Evolutionary conservation across 2,329 filamentous ascomycete species (phyloP).

Genomic region (Nemania sp.): DNA sequence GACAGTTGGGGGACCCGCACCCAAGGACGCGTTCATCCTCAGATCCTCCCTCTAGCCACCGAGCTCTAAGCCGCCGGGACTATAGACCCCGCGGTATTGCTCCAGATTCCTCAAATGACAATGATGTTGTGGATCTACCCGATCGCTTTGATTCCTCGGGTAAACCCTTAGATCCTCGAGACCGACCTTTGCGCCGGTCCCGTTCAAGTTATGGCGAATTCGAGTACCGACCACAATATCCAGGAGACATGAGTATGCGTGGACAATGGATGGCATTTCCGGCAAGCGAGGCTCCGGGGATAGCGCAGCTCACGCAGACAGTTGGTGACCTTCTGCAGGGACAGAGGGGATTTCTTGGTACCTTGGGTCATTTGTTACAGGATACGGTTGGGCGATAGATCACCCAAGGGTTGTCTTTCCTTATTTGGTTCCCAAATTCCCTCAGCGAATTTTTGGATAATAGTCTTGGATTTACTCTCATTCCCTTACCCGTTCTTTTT

Average conservation of each 20-base stretch:
- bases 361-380: slow-evolving; percentile 34
- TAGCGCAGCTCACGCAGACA: slow-evolving; percentile 25
- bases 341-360: slow-evolving; percentile 33
- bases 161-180: slow-evolving; percentile 39
- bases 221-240: slow-evolving; percentile 36
- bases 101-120: slow-evolving; percentile 37
- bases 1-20: neutral
- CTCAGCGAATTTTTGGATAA: no score
- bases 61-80: slow-evolving; percentile 22
- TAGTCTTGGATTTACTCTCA: neutral
- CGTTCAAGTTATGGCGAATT: slow-evolving; percentile 32
- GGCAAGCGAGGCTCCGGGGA: slow-evolving; percentile 11
- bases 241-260: slow-evolving; percentile 26
- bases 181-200: slow-evolving; percentile 16
- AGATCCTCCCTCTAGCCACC: slow-evolving; percentile 42
- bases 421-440: neutral
- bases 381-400: slow-evolving; percentile 17
- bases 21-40: slow-evolving; percentile 43
- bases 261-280: slow-evolving; percentile 33
- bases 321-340: slow-evolving; percentile 32
- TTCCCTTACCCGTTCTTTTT: neutral
- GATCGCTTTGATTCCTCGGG: slow-evolving; percentile 50
- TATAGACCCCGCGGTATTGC: slow-evolving; percentile 33
- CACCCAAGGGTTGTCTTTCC: neutral
- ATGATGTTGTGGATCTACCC: slow-evolving; percentile 50